phyloP scores from a whole-genome alignment of 768 basidiomycete species.

The Lactarius psammicola region DNA sequence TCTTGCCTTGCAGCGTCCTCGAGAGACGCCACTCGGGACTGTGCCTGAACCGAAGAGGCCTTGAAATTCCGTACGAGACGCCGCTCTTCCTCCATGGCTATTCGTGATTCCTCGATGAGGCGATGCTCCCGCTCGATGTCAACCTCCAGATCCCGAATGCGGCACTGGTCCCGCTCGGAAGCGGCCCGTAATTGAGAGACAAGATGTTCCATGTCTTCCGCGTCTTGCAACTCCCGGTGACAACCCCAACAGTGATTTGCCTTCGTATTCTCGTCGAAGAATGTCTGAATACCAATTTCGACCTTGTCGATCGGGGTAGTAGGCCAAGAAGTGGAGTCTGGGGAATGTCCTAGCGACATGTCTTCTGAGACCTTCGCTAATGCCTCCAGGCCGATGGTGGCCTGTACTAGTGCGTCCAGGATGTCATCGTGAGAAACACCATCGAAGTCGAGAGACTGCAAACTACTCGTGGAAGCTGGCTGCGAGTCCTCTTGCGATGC shows the following conservation, averaged over 20 bases:
- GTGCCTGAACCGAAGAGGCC: constrained; percentile 8
- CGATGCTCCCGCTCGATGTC: constrained; percentile 13
- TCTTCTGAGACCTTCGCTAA: constrained; percentile 8
- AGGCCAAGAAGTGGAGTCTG: not conserved
- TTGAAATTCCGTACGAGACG: constrained; percentile 9
- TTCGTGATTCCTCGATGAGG: constrained; percentile 16
- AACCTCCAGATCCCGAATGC: constrained; percentile 19
- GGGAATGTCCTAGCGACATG: not conserved
- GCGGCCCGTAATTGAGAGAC: not conserved
- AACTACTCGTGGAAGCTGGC: not conserved
- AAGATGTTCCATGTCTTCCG: not conserved
- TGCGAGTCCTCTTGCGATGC: not conserved
- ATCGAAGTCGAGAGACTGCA: constrained; percentile 4
- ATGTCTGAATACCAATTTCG: constrained; percentile 18
- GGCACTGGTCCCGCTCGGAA: constrained; percentile 13
- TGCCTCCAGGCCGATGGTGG: constrained; percentile 16
- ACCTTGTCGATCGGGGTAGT: not conserved
- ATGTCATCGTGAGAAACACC: constrained; percentile 18
- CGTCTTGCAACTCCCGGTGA: not conserved
- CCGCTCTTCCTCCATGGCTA: constrained; percentile 8
- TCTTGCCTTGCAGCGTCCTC: constrained; percentile 17
- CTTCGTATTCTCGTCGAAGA: not conserved
- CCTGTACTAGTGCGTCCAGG: constrained; percentile 17
- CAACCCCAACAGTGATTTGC: not conserved
- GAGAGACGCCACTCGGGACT: constrained; percentile 12